These are phyloP conservation scores for Porcisia deanei DNA, from an alignment of 208 protist genomes.

Conservation along the genomic window DNA sequence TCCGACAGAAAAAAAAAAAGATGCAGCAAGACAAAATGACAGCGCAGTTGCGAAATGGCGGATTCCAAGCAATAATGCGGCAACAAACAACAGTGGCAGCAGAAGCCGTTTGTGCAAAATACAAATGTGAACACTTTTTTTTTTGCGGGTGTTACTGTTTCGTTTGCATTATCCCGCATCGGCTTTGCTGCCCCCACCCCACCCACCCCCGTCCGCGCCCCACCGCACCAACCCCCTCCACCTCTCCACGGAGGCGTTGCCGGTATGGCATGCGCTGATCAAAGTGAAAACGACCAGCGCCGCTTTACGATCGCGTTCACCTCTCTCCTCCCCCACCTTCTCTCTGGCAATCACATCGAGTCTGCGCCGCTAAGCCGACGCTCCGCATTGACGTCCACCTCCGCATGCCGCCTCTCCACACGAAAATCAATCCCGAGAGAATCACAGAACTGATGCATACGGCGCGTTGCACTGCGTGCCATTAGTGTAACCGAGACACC, in stretches of 20 bases:
- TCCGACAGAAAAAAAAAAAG: too few relatives aligned
- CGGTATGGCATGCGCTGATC: background rate
- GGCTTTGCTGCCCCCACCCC: background rate
- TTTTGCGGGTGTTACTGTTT: too few relatives aligned
- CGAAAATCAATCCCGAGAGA: conserved; percentile 54
- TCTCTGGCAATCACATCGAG: background rate
- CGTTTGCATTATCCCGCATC: background rate
- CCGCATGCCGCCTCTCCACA: conserved; percentile 49
- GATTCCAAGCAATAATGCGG: too few relatives aligned
- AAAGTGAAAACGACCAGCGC: background rate
- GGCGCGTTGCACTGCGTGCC: conserved; percentile 50
- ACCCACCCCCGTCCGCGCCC: too few relatives aligned
- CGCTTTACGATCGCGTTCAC: background rate
- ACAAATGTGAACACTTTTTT: too few relatives aligned
- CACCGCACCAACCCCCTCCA: too few relatives aligned
- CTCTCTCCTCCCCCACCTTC: too few relatives aligned
- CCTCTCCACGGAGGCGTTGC: background rate
- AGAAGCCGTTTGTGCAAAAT: too few relatives aligned
- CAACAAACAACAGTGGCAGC: too few relatives aligned
- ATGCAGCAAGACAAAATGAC: too few relatives aligned
- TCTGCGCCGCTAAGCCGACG: conserved; percentile 32
- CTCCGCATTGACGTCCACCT: conserved; percentile 55
- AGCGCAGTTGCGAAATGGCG: too few relatives aligned
- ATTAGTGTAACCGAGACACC: conserved; percentile 72
- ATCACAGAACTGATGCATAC: conserved; percentile 67